Evolutionary conservation across 2,329 filamentous ascomycete species (phyloP).

Genomic region (Ilyonectria mors-panacis): DNA sequence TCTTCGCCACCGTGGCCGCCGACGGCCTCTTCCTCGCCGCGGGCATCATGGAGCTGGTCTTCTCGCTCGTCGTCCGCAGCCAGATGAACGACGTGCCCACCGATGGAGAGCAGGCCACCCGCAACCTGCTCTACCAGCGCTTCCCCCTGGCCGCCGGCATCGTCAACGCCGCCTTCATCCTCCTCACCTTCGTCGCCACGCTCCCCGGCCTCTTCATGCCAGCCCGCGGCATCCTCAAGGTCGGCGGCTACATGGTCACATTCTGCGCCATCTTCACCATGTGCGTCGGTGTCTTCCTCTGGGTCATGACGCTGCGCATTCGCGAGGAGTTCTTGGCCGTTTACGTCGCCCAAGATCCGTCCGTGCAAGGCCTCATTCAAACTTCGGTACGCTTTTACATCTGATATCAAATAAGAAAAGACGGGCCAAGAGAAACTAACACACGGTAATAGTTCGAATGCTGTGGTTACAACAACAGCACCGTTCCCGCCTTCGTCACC

Average conservation of each 20-base stretch:
- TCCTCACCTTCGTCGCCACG: constrained; percentile 78
- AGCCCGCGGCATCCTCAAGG: constrained; percentile 78
- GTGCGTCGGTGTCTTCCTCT: constrained; percentile 76
- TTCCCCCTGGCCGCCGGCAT: constrained; percentile 77
- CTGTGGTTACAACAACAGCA: constrained; percentile 84
- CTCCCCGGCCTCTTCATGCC: constrained; percentile 80
- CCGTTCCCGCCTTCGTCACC: constrained; percentile 79
- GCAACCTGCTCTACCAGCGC: constrained; percentile 66
- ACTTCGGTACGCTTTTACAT: constrained; percentile 67
- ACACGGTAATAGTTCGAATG: constrained; percentile 75
- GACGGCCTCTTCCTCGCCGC: constrained; percentile 68
- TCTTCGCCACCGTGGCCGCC: constrained; percentile 63
- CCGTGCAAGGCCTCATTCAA: constrained; percentile 79
- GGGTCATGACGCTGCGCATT: constrained; percentile 81
- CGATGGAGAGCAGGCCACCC: constrained; percentile 64
- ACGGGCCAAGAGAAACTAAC: background rate
- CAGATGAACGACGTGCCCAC: constrained; percentile 59
- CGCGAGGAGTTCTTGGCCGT: constrained; percentile 73
- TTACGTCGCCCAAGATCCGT: constrained; percentile 71
- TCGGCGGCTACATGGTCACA: constrained; percentile 76
- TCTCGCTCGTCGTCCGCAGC: constrained; percentile 67
- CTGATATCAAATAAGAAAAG: background rate
- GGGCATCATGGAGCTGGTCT: constrained; percentile 69
- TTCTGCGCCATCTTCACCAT: constrained; percentile 75
- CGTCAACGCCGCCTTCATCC: constrained; percentile 79